These are phyloP conservation scores for Arthrobotrys pseudoclavata DNA, from an alignment of 2,329 filamentous ascomycete species.

Conservation along the genomic window DNA sequence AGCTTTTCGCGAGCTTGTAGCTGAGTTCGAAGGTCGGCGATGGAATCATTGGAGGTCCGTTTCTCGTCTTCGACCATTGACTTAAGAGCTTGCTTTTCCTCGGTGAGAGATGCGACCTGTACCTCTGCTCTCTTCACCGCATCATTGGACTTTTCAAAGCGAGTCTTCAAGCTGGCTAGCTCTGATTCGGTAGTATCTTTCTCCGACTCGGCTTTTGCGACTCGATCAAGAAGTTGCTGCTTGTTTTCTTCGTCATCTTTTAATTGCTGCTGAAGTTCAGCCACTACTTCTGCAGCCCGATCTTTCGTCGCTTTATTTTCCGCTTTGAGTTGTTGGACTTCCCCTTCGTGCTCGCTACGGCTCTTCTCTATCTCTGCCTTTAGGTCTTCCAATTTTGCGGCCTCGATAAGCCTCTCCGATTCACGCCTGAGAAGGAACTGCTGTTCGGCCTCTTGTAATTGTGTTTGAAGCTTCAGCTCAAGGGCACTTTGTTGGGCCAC, in stretches of 20 bases:
- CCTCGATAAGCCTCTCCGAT: slow-evolving; percentile 31
- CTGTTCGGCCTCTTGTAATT: slow-evolving; percentile 51
- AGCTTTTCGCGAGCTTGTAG: slow-evolving; percentile 44
- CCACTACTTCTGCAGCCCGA: slow-evolving; percentile 41
- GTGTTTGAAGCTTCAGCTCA: slow-evolving; percentile 31
- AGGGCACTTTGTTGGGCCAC: slow-evolving; percentile 31
- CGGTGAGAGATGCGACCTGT: slow-evolving; percentile 33
- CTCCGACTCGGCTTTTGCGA: slow-evolving; percentile 53
- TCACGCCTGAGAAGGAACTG: slow-evolving; percentile 26
- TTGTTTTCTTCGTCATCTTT: slow-evolving; percentile 54
- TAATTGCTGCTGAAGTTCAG: slow-evolving; percentile 50
- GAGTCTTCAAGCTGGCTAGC: slow-evolving; percentile 9
- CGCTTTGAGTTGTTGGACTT: slow-evolving; percentile 24
- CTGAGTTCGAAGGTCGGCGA: slow-evolving; percentile 40
- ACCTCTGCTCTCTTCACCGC: slow-evolving; percentile 37
- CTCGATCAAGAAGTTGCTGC: slow-evolving; percentile 51
- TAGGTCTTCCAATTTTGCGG: slow-evolving; percentile 33
- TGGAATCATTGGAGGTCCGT: slow-evolving; percentile 3
- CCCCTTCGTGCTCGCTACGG: slow-evolving; percentile 21
- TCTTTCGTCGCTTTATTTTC: slow-evolving; percentile 48
- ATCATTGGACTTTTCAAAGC: slow-evolving; percentile 38
- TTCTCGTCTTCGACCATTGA: slow-evolving; percentile 40
- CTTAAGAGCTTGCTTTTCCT: slow-evolving; percentile 18
- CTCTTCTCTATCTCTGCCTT: slow-evolving; percentile 36
- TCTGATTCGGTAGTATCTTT: slow-evolving; percentile 29